Conservation (phyloP, 306 rosid genomes). For the Erythrophleum fordii region DNA sequence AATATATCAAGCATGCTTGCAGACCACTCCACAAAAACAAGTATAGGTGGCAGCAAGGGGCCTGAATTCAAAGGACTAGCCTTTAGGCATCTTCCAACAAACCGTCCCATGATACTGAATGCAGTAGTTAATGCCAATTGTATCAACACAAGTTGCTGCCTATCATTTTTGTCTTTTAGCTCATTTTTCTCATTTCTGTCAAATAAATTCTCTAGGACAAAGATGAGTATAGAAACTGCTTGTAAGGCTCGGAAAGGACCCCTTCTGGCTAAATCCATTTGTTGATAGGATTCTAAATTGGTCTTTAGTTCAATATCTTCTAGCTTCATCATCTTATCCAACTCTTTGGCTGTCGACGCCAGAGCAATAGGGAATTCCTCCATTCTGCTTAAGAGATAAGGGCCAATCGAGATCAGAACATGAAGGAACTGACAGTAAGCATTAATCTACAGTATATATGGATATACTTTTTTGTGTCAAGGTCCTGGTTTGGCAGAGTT, state of each 20-base stretch:
- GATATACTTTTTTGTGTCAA: neutral
- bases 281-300: constrained; percentile 53
- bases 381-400: constrained; percentile 43
- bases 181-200: constrained; percentile 28
- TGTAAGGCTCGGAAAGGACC: constrained; percentile 66
- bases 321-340: constrained; percentile 55
- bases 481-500: neutral
- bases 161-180: constrained; percentile 37
- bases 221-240: constrained; percentile 51
- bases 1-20: constrained; percentile 36
- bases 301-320: constrained; percentile 49
- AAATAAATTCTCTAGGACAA: constrained; percentile 44
- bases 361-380: constrained; percentile 56
- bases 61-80: constrained; percentile 36
- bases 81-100: constrained; percentile 53
- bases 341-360: constrained; percentile 46
- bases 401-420: constrained; percentile 19
- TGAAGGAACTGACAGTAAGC: neutral
- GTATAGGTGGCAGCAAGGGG: constrained; percentile 63
- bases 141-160: constrained; percentile 30
- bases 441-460: too few relatives aligned
- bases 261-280: constrained; percentile 51
- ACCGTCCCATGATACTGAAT: constrained; percentile 61
- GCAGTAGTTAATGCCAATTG: constrained; percentile 52
- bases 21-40: constrained; percentile 64